Conservation (phyloP, 306 rosid species). For the Ziziphus jujuba region DNA sequence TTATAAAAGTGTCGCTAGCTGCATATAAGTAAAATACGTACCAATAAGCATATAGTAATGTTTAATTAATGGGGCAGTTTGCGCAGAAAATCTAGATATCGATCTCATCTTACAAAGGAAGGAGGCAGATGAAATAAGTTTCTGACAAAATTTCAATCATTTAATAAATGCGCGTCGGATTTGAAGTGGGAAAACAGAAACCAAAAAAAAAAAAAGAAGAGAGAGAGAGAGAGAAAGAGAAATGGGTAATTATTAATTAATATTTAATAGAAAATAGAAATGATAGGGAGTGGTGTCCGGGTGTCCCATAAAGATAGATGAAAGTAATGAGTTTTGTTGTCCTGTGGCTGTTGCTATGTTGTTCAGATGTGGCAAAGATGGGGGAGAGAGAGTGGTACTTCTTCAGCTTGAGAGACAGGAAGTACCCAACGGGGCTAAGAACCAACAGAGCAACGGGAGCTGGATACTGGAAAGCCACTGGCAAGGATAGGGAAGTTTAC, state of each 20-base stretch:
- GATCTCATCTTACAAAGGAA: neutral
- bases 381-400: slow-evolving; percentile 83
- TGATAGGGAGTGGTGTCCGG: no score
- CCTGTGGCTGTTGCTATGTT: neutral
- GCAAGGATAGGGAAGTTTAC: slow-evolving; percentile 64
- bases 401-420: slow-evolving; percentile 74
- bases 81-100: slow-evolving; percentile 14
- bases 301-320: neutral
- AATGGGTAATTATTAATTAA: no score
- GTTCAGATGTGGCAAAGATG: slow-evolving; percentile 69
- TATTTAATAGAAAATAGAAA: neutral
- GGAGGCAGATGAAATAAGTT: neutral
- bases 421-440: slow-evolving; percentile 76
- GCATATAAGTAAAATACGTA: no score
- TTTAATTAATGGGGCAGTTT: neutral
- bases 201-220: no score
- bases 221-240: neutral
- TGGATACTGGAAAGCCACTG: slow-evolving; percentile 92
- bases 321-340: neutral
- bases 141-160: neutral
- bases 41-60: no score
- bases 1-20: no score
- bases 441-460: slow-evolving; percentile 77
- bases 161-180: neutral
- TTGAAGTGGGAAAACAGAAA: no score